Evolutionary conservation across 192 early-diverging fungal genomes (phyloP), one percentile per base, ranked within the genome.

Genomic region (Rhizophagus sp.): DNA sequence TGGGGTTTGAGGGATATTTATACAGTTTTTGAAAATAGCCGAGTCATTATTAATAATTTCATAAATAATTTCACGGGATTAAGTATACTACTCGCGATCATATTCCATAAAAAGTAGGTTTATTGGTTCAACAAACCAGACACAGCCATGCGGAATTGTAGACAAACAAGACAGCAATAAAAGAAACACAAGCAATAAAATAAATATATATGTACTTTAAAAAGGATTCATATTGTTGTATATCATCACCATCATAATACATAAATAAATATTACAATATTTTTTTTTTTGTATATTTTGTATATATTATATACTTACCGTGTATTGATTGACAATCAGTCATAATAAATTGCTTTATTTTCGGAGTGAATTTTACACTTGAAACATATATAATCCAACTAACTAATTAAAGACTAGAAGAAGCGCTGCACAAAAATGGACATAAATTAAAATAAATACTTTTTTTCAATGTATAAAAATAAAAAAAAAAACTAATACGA

Each of bases 61-160:
- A 66, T 66, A 66, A 17, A 66, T 66, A 33, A 30, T 27, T 66
- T 30, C 64, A 66, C 64, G 64, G 64, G 64, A 30, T 66, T 66
- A 33, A 66, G 24, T 69, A 69, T 36, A 22, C 30, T 33, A 69
- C 67, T 41, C 34, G 67, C 67, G 67, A 69, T 69, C 67, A 36
- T 41, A 69, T 69, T 69, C 67, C 67, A 36, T 36, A 69, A 57
- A 10, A 36, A 69, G 34, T 41, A 69, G 30, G 39, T 69, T 69
- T 33, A 69, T 69, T 69, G 67, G 67, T 69, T 69, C 67, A 69
- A 69, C 67, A 69, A 69, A 69, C 52, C 19, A 17, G 52, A 69
- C 67, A 66, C 64, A 66, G 64, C 64, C 64, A 66, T 66, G 64
- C 64, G 64, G 64, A 66, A 33, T 27, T 66, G 64, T 66, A 33